Evolutionary conservation across 73 alveolate genomes (phyloP), one percentile per base, ranked within the genome.

Genomic region (Stentor coeruleus): DNA sequence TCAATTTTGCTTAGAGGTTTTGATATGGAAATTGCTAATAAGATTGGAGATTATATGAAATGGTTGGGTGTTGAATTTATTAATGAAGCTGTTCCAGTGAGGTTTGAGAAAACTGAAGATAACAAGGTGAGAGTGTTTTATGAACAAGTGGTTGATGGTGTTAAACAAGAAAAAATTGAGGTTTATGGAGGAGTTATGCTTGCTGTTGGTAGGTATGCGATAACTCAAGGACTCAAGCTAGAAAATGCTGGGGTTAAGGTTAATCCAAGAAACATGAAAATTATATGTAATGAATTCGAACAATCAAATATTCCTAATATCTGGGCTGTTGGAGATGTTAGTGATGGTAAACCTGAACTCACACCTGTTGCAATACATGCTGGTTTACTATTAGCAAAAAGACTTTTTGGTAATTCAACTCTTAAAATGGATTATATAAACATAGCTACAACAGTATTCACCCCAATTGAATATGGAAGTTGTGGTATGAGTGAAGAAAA

Each of bases 291-390:
- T 58, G 95, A 94, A 33, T 88, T 30, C 58, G 99, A 98, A 74
- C 82, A 91, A 76, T 95, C 99, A 15, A 89, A 92, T 58, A 91
- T 97, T 31, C 96, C 92, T 2, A 83, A 98, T 77, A 97, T 98
- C 58, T 98, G 82, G 83, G 99, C 99, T 36, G 91, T 98, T 60
- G 99, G 99, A 20, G 99, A 98, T 86, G 96, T 90, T 37, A 84
- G 92, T 11, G 93, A 94, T 66, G 99, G 99, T 75, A 85, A 93
- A 58, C 97, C 98, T 35, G 99, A 98, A 82, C 91, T 98, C 33
- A 97, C 99, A 11, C 99, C 99, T 1, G 97, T 97, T n/a, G 99
- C 99, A 11, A 97, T 97, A 38, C 96, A 91, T 85, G 98, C 99
- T 6, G 99, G 99, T 38, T 90, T 85, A 82, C 90, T 94, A 33